Evolutionary conservation across 2,329 filamentous ascomycete genomes (phyloP).

Genomic region (Trichoderma koningii): DNA sequence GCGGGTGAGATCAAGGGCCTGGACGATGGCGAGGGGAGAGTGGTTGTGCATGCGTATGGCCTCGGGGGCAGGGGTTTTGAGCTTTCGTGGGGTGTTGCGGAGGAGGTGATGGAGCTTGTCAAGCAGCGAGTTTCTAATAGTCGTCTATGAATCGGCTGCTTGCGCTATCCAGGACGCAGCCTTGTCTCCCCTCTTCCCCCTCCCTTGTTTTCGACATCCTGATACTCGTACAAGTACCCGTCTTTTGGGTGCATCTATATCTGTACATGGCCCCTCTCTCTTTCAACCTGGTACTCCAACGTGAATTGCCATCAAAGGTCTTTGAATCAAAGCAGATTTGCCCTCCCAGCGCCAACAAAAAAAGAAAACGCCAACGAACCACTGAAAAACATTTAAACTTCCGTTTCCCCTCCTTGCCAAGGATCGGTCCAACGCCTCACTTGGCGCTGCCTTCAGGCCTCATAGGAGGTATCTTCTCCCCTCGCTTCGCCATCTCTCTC

Average conservation of each 20-base stretch:
- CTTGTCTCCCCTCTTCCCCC: background rate
- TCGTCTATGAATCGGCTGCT: slow-evolving; percentile 20
- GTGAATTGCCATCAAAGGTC: background rate
- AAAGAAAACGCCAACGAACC: slow-evolving; percentile 8
- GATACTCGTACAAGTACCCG: slow-evolving; percentile 21
- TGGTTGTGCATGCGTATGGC: slow-evolving; percentile 57
- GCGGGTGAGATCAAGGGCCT: slow-evolving; percentile 16
- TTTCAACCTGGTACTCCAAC: background rate
- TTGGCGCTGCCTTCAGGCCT: slow-evolving; percentile 4
- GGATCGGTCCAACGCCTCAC: background rate
- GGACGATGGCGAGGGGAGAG: slow-evolving; percentile 8
- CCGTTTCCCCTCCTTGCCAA: background rate
- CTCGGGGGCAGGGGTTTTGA: slow-evolving; percentile 59
- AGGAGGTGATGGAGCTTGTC: slow-evolving; percentile 34
- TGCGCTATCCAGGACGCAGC: slow-evolving; percentile 11
- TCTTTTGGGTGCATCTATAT: slow-evolving; percentile 9
- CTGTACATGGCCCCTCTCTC: slow-evolving; percentile 5
- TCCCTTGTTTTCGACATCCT: background rate
- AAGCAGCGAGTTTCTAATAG: slow-evolving; percentile 25
- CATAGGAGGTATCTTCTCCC: slow-evolving; percentile 50
- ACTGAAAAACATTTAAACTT: background rate
- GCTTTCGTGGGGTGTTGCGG: slow-evolving; percentile 59
- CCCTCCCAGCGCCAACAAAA: slow-evolving; percentile 9
- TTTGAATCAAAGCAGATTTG: background rate
- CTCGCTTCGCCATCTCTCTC: slow-evolving; percentile 55